Base-by-base conservation (phyloP, 1,139 yeast species). In the Meyerozyma smithsonii region DNA sequence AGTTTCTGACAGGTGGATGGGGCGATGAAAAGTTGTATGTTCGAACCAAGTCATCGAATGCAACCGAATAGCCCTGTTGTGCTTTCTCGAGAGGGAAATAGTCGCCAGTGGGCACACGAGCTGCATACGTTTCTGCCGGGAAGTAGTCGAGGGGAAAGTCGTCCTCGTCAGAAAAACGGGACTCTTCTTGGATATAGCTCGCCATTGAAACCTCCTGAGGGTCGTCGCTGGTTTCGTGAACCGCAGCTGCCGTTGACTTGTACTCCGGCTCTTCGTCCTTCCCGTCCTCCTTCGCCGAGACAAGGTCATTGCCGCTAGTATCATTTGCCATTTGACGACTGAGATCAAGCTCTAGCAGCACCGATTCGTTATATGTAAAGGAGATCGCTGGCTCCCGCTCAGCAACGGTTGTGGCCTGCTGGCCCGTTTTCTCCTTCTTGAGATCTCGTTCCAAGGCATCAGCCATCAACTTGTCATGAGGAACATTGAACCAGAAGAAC, bases 401-500 rank as follows among this genome's bases (percentile, higher is more conserved):
- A 4, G 89, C 74, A 20, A 64, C 63, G 2, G 92, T 82, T 0
- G 90, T 81, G 2, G 87, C 72, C 4, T 62, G 60, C 47, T 79
- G 84, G 39, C 72, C 71, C 26, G 66, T 43, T 36, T 66, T 60
- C 52, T 90, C 97, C 54, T 87, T 82, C 59, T 89, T 89, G 56
- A 90, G 65, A 56, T 92, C 98, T 51, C 98, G 71, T 61, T 90
- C 97, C 41, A 92, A 66, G 0, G 97, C 97, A 61, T 92, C 98
- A 3, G 92, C 81, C 75, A 92, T 90, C 38, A 92, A 66, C 55
- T 86, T 82, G 58, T 92, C 97, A 62, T 92, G 97, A 34, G 94
- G 92, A 6, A 92, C 97, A 55, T 90, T 84, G 59, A 86, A 90
- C 98, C 98, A 92, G 59, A 84, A 89, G 58, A 92, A 92, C 32